Evolutionary conservation across 2,329 filamentous ascomycete species (phyloP).

Genomic region (Aureobasidium melanogenum): DNA sequence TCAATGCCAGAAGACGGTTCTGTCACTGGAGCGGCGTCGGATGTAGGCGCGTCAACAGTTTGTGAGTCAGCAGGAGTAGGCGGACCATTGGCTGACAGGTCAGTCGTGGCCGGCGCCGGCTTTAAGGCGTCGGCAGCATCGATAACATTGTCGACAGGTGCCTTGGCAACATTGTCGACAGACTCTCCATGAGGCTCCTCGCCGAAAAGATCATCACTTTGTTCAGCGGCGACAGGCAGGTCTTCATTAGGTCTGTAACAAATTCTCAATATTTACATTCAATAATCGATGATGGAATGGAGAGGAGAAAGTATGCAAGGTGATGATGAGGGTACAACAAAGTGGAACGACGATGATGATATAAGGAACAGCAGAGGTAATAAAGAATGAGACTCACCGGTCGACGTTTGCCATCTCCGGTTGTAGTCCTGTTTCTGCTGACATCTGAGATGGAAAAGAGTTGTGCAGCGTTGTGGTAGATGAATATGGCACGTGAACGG

Average conservation of each 20-base stretch:
- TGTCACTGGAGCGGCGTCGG: constrained; percentile 26
- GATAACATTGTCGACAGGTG: constrained; percentile 13
- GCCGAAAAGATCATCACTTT: constrained; percentile 28
- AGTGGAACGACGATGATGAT: background rate
- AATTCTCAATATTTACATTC: constrained; percentile 14
- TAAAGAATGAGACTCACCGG: constrained; percentile 45
- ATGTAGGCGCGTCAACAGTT: constrained; percentile 7
- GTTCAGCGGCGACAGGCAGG: constrained; percentile 10
- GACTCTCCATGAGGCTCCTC: constrained; percentile 18
- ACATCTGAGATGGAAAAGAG: constrained; percentile 5
- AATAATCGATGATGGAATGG: background rate
- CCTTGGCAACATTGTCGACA: constrained; percentile 3
- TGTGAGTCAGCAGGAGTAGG: constrained; percentile 3
- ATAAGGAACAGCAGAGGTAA: constrained; percentile 14
- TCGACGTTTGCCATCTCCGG: constrained; percentile 36
- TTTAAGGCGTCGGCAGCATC: background rate
- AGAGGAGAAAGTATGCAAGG: constrained; percentile 13
- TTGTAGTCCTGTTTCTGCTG: constrained; percentile 11
- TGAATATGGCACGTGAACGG: constrained; percentile 10
- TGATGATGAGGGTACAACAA: background rate
- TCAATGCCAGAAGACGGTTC: constrained; percentile 37
- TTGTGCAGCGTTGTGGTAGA: constrained; percentile 3
- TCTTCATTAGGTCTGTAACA: constrained; percentile 10
- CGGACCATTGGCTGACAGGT: constrained; percentile 1
- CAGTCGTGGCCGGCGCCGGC: background rate